Evolutionary conservation across 768 basidiomycete genomes (phyloP), one percentile per base, ranked within the genome.

Genomic region (Tricholomella constricta): DNA sequence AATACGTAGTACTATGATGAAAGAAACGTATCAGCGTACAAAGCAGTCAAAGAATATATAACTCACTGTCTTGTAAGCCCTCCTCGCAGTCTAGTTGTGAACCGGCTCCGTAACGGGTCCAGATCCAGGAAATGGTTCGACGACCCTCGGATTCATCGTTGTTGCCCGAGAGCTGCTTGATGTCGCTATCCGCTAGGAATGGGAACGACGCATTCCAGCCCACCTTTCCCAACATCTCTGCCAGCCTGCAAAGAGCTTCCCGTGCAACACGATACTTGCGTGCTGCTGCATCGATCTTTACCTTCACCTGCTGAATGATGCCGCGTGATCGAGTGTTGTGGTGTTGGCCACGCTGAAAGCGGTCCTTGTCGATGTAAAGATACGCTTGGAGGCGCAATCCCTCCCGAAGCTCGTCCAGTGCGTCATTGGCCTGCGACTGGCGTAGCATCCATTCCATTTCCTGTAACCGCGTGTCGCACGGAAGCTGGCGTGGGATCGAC

Each of bases 81-180:
- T 51, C 41, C 25, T 48, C 40, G 6, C 51, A 20, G 14, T 41
- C 45, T 15, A 34, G 15, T 31, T 31, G 29, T 31, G 29, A 31
- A 11, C 29, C 29, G 20, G 27, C 31, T 20, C 60, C 60, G 19
- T 59, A 37, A 29, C 34, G 8, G 19, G n/a, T 55, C 62, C 62
- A 63, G 23, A 63, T 59, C 60, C 62, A 63, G 6, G 57, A 61
- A 36, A 59, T 15, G 1, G 19, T 52, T 11, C 45, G 46, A 11
- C 27, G 12, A 2, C 58, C 62, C 40, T 49, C 47, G 29, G 40
- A 52, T 32, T 14, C 27, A 37, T 43, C 19, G 25, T 32, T n/a
- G 22, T 29, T 15, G 2, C 8, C 44, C 1, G 48, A 45, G 14
- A 63, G 31, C 34, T 25, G 34, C 10, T 46, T 20, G n/a, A 63